Percentiles rank a stretch among this genome's conserved stretches.
Conservation (phyloP, 345 rosid species). For the Aquilaria malaccensis region DNA sequence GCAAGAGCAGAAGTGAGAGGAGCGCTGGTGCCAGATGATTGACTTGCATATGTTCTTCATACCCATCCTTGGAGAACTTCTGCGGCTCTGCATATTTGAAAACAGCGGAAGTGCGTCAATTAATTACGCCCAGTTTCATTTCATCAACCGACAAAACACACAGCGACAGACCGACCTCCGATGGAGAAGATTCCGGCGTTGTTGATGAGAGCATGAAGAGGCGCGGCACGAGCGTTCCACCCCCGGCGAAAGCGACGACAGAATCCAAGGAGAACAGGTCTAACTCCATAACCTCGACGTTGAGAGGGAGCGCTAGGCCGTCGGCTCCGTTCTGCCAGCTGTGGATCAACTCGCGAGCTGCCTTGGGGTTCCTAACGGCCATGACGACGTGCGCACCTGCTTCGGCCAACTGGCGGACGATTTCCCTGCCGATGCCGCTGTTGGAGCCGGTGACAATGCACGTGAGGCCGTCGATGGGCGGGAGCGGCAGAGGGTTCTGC, state of each 20-base stretch:
- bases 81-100: constrained; percentile 54
- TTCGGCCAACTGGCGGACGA: constrained; percentile 91
- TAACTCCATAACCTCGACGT: constrained; percentile 91
- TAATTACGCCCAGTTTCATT: constrained; percentile 1
- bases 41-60: constrained; percentile 97
- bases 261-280: constrained; percentile 90
- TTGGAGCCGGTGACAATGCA: constrained; percentile 94
- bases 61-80: constrained; percentile 80
- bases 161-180: constrained; percentile 52
- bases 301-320: constrained; percentile 66
- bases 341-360: constrained; percentile 61
- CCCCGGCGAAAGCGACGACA: constrained; percentile 55
- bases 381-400: constrained; percentile 95
- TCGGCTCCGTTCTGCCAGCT: constrained; percentile 81
- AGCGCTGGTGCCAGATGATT: constrained; percentile 95
- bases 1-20: constrained; percentile 81
- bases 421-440: constrained; percentile 93
- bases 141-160: neutral
- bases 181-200: constrained; percentile 93
- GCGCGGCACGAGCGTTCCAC: constrained; percentile 59
- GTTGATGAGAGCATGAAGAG: constrained; percentile 81
- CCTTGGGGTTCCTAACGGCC: constrained; percentile 88
- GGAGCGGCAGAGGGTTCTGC: constrained; percentile 71
- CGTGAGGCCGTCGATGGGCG: constrained; percentile 66
- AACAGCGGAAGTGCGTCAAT: constrained; percentile 13